These are phyloP conservation scores for Pulveroboletus sp. DNA, from an alignment of 768 basidiomycete genomes.

Conservation along the genomic window DNA sequence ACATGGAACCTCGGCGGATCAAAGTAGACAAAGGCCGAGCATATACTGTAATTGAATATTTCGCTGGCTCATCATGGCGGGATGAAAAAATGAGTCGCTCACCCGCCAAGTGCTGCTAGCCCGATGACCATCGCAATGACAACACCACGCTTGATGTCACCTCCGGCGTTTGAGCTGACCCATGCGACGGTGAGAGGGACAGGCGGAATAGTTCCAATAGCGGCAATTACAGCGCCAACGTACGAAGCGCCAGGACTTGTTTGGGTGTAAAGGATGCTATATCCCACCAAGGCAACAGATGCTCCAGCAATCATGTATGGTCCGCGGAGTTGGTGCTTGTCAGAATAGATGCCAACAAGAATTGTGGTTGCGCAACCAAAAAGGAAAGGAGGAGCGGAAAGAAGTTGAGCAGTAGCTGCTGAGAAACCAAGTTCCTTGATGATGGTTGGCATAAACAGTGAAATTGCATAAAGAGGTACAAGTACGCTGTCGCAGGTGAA, in stretches of 20 bases:
- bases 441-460: slow-evolving; percentile 45
- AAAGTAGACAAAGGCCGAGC: slow-evolving; percentile 35
- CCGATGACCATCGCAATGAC: slow-evolving; percentile 48
- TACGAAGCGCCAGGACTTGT: slow-evolving; percentile 27
- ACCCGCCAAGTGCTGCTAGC: slow-evolving; percentile 50
- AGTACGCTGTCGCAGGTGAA: slow-evolving; percentile 27
- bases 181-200: slow-evolving; percentile 45
- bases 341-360: slow-evolving; percentile 37
- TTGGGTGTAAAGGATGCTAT: slow-evolving; percentile 39
- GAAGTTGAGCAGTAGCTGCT: slow-evolving; percentile 42
- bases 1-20: slow-evolving; percentile 30
- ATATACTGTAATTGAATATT: slow-evolving; percentile 21
- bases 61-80: slow-evolving; percentile 14
- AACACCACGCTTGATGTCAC: slow-evolving; percentile 46
- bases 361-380: slow-evolving; percentile 42
- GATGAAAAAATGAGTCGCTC: background rate
- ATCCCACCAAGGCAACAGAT: slow-evolving; percentile 43
- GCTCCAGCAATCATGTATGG: slow-evolving; percentile 42
- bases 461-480: slow-evolving; percentile 41
- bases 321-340: slow-evolving; percentile 39
- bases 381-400: slow-evolving; percentile 44
- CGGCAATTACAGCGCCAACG: slow-evolving; percentile 43
- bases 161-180: slow-evolving; percentile 49
- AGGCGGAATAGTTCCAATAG: slow-evolving; percentile 46
- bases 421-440: slow-evolving; percentile 44